Percentiles rank a stretch among this genome's conserved stretches.
These are phyloP conservation scores for Allantophomopsis cytisporea DNA, from an alignment of 2,329 filamentous ascomycete species.

Conservation along the genomic window DNA sequence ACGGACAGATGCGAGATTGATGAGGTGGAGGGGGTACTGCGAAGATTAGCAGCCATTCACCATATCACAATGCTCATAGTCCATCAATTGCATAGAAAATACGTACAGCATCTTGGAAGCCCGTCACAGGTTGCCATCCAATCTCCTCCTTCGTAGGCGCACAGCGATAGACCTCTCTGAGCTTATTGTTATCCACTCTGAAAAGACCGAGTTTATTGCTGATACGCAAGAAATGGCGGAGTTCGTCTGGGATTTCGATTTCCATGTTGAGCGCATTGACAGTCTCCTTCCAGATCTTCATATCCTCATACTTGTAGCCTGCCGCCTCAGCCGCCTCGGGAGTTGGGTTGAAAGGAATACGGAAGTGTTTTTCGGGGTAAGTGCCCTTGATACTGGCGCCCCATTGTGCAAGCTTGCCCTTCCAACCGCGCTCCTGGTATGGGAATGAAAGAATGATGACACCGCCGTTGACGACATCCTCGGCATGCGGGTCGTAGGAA, in stretches of 20 bases:
- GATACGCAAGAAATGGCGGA: conserved; percentile 52
- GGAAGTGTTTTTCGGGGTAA: conserved; percentile 47
- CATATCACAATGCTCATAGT: neutral
- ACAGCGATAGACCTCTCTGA: conserved; percentile 44
- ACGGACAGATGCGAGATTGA: conserved; percentile 51
- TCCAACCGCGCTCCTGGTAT: conserved; percentile 34
- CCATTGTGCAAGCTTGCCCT: conserved; percentile 28
- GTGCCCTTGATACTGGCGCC: conserved; percentile 36
- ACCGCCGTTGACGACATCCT: conserved; percentile 36
- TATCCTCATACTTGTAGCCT: conserved; percentile 43
- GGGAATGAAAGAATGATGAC: conserved; percentile 58
- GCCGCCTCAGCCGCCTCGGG: conserved; percentile 39
- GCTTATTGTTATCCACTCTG: conserved; percentile 42
- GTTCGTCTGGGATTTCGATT: conserved; percentile 43
- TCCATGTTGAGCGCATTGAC: conserved; percentile 41
- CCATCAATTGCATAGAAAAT: neutral
- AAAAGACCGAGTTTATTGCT: conserved; percentile 55
- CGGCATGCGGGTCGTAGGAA: conserved; percentile 30
- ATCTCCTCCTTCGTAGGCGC: conserved; percentile 43
- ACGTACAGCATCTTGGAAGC: conserved; percentile 58
- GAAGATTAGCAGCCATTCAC: conserved; percentile 6
- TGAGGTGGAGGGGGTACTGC: conserved; percentile 56
- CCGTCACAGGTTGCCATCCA: conserved; percentile 50
- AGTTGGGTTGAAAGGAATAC: conserved; percentile 51
- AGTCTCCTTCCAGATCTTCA: conserved; percentile 52